Evolutionary conservation across 2,329 filamentous ascomycete species (phyloP).

Genomic region (Talaromyces marneffei): DNA sequence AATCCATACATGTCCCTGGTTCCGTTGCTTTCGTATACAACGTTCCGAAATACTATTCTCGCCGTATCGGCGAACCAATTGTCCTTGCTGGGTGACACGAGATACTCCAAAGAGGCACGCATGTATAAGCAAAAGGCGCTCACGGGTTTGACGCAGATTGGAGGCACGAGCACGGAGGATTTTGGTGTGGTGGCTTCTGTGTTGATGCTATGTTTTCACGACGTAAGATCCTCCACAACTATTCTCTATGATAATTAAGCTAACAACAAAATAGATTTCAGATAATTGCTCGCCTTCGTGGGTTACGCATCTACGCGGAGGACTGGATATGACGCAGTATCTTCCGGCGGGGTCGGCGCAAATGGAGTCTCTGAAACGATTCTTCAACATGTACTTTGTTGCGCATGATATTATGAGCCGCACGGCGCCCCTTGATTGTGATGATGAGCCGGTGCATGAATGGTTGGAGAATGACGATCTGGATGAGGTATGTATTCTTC

Average conservation of each 20-base stretch:
- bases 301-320: constrained; percentile 28
- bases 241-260: not conserved
- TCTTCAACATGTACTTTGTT: constrained; percentile 27
- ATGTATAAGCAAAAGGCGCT: constrained; percentile 24
- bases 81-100: constrained; percentile 21
- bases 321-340: constrained; percentile 22
- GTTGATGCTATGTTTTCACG: constrained; percentile 32
- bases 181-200: constrained; percentile 26
- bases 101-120: constrained; percentile 22
- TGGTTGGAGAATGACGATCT: constrained; percentile 23
- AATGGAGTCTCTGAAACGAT: constrained; percentile 15
- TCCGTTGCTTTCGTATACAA: constrained; percentile 15
- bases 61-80: constrained; percentile 28
- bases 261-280: constrained; percentile 21
- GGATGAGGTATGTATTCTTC: constrained; percentile 19
- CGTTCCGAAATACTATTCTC: constrained; percentile 24
- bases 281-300: constrained; percentile 29
- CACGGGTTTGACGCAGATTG: constrained; percentile 21
- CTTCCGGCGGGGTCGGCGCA: constrained; percentile 14
- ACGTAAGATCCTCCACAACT: constrained; percentile 16
- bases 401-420: constrained; percentile 31
- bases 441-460: constrained; percentile 3
- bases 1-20: constrained; percentile 28
- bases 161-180: constrained; percentile 16
- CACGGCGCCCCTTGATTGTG: constrained; percentile 14